A percentile compares a stretch with the other conserved stretches of the same genome.
Evolutionary conservation across 208 protist genomes (phyloP).

Genomic region (Phytomonas serpens): DNA sequence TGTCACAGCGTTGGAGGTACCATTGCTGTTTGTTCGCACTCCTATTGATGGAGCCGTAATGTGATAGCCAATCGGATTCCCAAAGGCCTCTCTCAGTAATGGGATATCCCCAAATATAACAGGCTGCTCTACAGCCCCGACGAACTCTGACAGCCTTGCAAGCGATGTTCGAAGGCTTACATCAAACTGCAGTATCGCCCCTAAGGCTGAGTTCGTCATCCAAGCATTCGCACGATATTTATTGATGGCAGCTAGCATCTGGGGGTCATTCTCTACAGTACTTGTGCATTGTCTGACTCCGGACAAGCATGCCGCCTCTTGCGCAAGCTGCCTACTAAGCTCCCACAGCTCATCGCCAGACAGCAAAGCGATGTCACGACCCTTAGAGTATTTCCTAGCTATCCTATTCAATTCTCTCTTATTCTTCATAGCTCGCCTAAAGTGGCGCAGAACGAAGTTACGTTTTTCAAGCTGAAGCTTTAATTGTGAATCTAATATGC

Average conservation of each 20-base stretch:
- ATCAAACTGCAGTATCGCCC: conserved; percentile 12
- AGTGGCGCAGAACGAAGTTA: conserved; percentile 44
- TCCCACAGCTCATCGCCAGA: conserved; percentile 63
- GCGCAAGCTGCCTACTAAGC: conserved; percentile 43
- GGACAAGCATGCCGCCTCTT: conserved; percentile 27
- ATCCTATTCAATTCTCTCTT: conserved; percentile 23
- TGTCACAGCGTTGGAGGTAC: conserved; percentile 34
- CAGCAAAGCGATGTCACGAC: conserved; percentile 41
- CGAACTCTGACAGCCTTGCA: conserved; percentile 31
- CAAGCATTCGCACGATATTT: conserved; percentile 76
- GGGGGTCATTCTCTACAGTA: conserved; percentile 64
- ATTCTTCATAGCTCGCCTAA: conserved; percentile 23
- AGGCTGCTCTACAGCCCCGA: conserved; percentile 58
- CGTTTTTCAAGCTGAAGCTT: conserved; percentile 44
- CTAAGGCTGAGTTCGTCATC: conserved; percentile 57
- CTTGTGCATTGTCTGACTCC: conserved; percentile 42
- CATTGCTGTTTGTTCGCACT: conserved; percentile 43
- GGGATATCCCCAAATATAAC: conserved; percentile 75
- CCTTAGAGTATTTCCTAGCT: conserved; percentile 34
- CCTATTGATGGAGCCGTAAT: conserved; percentile 77
- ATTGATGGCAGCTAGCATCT: conserved; percentile 78
- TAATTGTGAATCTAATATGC: conserved; percentile 36
- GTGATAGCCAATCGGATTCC: conserved; percentile 69
- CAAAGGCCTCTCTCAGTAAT: conserved; percentile 63
- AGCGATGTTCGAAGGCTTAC: conserved; percentile 9